These are phyloP conservation scores for Elongisporangium undulatum DNA, from an alignment of 352 stramenopile genomes.

Conservation along the genomic window DNA sequence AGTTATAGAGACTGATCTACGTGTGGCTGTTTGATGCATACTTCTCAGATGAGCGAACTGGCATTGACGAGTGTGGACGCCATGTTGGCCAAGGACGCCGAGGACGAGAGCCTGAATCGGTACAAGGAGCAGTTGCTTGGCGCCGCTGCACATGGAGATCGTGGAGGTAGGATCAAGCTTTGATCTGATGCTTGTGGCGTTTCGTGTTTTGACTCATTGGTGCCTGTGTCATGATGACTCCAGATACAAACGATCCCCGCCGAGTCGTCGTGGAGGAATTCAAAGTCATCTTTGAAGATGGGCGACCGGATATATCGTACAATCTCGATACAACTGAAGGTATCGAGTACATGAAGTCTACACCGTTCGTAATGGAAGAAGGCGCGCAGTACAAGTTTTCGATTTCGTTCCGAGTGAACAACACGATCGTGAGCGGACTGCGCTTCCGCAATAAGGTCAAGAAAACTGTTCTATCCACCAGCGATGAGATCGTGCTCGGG, in stretches of 20 bases:
- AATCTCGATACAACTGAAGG: conserved; percentile 61
- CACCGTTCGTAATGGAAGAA: conserved; percentile 72
- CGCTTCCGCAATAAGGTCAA: conserved; percentile 87
- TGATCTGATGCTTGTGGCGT: not conserved
- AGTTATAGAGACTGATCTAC: no score
- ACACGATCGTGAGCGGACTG: conserved; percentile 77
- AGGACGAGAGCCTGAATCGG: conserved; percentile 76
- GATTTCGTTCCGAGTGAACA: conserved; percentile 84
- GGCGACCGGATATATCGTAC: conserved; percentile 59
- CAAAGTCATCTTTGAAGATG: conserved; percentile 81
- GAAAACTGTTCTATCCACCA: conserved; percentile 70
- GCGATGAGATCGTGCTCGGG: conserved; percentile 80
- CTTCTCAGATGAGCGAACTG: conserved; percentile 50
- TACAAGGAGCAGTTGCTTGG: conserved; percentile 87
- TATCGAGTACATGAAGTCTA: conserved; percentile 66
- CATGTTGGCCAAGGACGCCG: conserved; percentile 67
- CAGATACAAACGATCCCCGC: conserved; percentile 53
- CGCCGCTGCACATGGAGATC: conserved; percentile 68
- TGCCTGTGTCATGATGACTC: not conserved
- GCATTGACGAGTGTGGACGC: conserved; percentile 65
- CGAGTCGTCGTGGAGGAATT: conserved; percentile 86
- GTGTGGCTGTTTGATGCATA: not conserved
- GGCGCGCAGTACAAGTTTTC: conserved; percentile 79
- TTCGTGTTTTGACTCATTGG: not conserved
- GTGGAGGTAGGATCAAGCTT: conserved; percentile 40